Conservation (phyloP, 2,329 filamentous ascomycete genomes). For the Ceratocystis albifundus region DNA sequence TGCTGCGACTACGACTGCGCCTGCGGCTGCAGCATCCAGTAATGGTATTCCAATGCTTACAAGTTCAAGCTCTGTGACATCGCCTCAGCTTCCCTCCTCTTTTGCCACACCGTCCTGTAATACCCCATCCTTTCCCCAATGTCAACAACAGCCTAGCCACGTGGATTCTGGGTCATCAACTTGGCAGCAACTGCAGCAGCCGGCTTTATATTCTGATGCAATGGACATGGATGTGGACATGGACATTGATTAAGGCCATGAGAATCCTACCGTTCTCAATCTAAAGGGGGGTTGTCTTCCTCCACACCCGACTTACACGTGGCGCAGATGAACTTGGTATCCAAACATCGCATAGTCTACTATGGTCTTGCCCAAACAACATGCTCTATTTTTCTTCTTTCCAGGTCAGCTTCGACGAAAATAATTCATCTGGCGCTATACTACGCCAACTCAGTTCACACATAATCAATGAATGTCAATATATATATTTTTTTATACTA, state of each 20-base stretch:
- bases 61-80: background rate
- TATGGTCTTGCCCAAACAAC: too few species aligned
- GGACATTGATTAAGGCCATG: slow-evolving; percentile 18
- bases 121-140: background rate
- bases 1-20: background rate
- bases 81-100: background rate
- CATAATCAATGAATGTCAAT: slow-evolving; percentile 4
- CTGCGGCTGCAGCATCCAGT: background rate
- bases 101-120: background rate
- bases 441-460: background rate
- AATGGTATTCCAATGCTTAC: background rate
- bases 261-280: background rate
- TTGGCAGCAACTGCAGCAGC: slow-evolving; percentile 13
- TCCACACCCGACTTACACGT: background rate
- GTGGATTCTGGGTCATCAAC: background rate
- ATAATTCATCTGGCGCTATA: too few species aligned
- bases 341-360: too few species aligned
- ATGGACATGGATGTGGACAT: slow-evolving; percentile 23
- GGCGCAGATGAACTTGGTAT: too few species aligned
- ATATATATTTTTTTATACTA: slow-evolving; percentile 4
- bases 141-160: background rate
- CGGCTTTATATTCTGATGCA: slow-evolving; percentile 18
- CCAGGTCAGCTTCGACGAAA: too few species aligned
- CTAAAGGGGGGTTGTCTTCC: background rate
- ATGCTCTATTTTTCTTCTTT: too few species aligned